Evolutionary conservation across 2,329 filamentous ascomycete species (phyloP).

Genomic region (Aspergillus pseudoterreus): DNA sequence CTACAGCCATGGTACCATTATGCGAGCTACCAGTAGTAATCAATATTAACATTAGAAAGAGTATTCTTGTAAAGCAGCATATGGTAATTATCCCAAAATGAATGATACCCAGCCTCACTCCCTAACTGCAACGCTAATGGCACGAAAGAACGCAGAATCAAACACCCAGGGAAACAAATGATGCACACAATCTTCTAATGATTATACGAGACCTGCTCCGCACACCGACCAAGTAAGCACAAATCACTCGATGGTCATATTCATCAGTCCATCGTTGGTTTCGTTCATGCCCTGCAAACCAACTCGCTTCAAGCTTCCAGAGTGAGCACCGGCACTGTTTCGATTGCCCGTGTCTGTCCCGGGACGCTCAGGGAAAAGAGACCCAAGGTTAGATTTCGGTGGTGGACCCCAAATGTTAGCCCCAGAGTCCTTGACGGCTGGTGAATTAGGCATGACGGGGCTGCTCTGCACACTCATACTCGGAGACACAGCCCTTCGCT

Average conservation of each 20-base stretch:
- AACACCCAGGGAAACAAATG: too few relatives aligned
- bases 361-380: conserved; percentile 48
- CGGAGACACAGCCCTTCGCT: conserved; percentile 85
- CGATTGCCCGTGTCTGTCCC: conserved; percentile 50
- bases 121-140: neutral
- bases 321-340: conserved; percentile 44
- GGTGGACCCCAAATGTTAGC: conserved; percentile 67
- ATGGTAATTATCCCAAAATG: neutral
- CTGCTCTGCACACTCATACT: conserved; percentile 89
- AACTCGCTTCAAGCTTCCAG: conserved; percentile 54
- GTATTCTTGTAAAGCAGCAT: too few relatives aligned
- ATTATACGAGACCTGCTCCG: too few relatives aligned
- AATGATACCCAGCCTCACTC: neutral
- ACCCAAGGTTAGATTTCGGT: conserved; percentile 55
- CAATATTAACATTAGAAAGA: too few relatives aligned
- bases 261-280: conserved; percentile 92
- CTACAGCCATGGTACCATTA: neutral
- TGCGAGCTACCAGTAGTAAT: too few relatives aligned
- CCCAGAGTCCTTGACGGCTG: conserved; percentile 64
- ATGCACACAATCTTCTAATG: too few relatives aligned
- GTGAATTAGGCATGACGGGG: conserved; percentile 76
- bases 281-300: conserved; percentile 92
- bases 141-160: neutral
- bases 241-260: conserved; percentile 87
- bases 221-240: neutral